Conservation (phyloP, 2,329 filamentous ascomycete genomes). For the Fusarium sublunatum region DNA sequence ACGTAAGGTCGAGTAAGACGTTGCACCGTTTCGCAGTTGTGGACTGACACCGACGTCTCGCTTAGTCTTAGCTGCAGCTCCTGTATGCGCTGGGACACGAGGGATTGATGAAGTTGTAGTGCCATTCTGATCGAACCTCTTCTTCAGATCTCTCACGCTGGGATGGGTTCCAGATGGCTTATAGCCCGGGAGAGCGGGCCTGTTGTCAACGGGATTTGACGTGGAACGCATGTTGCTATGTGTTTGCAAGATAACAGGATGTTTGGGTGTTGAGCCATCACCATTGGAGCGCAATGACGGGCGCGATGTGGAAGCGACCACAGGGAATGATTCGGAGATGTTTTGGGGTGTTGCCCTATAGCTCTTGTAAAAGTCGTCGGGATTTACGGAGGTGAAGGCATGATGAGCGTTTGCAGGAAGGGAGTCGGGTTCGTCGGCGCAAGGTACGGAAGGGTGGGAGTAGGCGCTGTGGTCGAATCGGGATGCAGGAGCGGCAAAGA, state of each 20-base stretch:
- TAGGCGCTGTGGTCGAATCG: conserved; percentile 38
- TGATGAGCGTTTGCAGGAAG: conserved; percentile 47
- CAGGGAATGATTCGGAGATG: conserved; percentile 51
- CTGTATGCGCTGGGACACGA: conserved; percentile 52
- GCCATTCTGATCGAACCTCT: conserved; percentile 77
- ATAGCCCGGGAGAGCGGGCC: conserved; percentile 47
- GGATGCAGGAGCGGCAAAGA: conserved; percentile 34
- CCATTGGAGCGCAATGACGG: conserved; percentile 62
- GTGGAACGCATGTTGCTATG: conserved; percentile 63
- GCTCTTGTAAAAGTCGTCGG: conserved; percentile 67
- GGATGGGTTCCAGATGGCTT: conserved; percentile 59
- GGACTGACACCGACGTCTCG: conserved; percentile 51
- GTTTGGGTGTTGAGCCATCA: conserved; percentile 62
- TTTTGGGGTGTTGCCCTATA: conserved; percentile 56
- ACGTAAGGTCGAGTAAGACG: conserved; percentile 57
- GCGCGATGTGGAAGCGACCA: conserved; percentile 56
- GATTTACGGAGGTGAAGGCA: conserved; percentile 59
- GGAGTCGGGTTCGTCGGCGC: conserved; percentile 39
- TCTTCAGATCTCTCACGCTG: conserved; percentile 85
- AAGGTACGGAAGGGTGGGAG: conserved; percentile 41
- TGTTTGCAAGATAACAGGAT: conserved; percentile 55
- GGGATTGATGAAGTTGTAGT: conserved; percentile 48
- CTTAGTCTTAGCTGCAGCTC: conserved; percentile 49
- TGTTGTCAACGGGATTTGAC: conserved; percentile 66
- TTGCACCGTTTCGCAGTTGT: conserved; percentile 51